Evolutionary conservation across 2,329 filamentous ascomycete species (phyloP).

Genomic region (Stemphylium beticola): DNA sequence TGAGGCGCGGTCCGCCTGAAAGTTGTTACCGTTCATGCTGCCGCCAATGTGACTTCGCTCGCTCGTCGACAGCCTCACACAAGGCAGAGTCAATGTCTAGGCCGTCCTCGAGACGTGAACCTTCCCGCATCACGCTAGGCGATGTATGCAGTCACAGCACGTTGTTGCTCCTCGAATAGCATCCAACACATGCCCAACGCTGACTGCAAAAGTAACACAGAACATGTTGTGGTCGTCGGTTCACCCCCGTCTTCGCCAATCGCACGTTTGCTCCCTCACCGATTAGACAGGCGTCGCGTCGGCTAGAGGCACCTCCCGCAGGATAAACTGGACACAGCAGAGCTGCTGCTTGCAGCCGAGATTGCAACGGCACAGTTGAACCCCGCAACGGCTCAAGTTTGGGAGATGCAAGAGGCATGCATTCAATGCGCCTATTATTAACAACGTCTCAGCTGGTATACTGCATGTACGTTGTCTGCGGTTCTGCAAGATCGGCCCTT

Average conservation of each 20-base stretch:
- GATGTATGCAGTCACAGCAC: constrained; percentile 4
- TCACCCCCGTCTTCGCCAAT: constrained; percentile 12
- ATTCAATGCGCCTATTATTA: constrained; percentile 4
- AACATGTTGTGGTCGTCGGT: constrained; percentile 4
- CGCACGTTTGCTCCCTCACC: constrained; percentile 13
- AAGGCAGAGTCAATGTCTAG: background rate
- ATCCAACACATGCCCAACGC: constrained; percentile 1
- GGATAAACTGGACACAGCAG: background rate
- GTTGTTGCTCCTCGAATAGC: constrained; percentile 9
- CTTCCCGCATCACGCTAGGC: background rate
- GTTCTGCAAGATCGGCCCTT: background rate
- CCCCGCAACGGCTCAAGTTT: constrained; percentile 3
- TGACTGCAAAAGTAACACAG: constrained; percentile 10
- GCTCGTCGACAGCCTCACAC: background rate
- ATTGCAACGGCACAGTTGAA: background rate
- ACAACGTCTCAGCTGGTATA: constrained; percentile 7
- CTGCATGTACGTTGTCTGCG: background rate
- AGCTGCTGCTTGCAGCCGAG: constrained; percentile 8
- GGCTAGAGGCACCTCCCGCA: constrained; percentile 27
- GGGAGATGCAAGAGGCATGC: constrained; percentile 2
- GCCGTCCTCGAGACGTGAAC: background rate
- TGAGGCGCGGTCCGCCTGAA: too few species aligned
- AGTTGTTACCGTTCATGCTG: too few species aligned
- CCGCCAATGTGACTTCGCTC: too few species aligned
- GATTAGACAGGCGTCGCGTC: constrained; percentile 16